Evolutionary conservation across 2,329 filamentous ascomycete genomes (phyloP).

Genomic region (Apiospora aurea): DNA sequence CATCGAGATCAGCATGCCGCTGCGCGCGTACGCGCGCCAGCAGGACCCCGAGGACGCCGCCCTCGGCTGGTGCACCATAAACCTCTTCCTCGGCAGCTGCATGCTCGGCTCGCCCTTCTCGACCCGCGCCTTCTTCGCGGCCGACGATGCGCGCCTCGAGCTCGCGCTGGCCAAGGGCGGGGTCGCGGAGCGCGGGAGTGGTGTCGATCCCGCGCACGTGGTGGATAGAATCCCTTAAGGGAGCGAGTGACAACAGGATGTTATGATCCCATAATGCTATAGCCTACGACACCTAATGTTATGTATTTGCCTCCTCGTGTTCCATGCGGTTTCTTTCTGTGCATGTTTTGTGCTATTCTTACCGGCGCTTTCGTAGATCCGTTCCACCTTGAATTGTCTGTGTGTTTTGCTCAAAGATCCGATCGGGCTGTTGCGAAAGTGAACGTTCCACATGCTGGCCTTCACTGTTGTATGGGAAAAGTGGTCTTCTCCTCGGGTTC

Average conservation of each 20-base stretch:
- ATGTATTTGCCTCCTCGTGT: not conserved
- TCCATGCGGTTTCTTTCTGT: not conserved
- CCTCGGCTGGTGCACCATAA: slow-evolving; percentile 38
- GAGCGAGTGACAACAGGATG: not conserved
- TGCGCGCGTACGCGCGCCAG: slow-evolving; percentile 42
- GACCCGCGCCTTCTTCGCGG: slow-evolving; percentile 41
- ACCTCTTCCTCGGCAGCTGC: slow-evolving; percentile 38
- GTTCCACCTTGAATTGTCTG: not conserved
- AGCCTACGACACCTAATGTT: not conserved
- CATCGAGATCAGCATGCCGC: slow-evolving; percentile 37
- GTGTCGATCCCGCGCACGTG: slow-evolving; percentile 3
- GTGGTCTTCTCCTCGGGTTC: not conserved
- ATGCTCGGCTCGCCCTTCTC: slow-evolving; percentile 43
- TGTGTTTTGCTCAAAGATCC: not conserved
- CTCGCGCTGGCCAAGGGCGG: slow-evolving; percentile 45
- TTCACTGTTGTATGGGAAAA: not conserved
- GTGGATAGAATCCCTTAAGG: slow-evolving; percentile 14
- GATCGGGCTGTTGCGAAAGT: not conserved
- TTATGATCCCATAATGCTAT: not conserved
- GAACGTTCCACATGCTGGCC: not conserved
- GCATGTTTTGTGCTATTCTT: not conserved
- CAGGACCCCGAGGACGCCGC: slow-evolving; percentile 30
- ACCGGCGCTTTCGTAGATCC: not conserved
- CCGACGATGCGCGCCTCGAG: slow-evolving; percentile 41
- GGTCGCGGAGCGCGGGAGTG: slow-evolving; percentile 36